Base-by-base conservation (phyloP, 257 asterid species). In the Jacaranda mimosifolia region DNA sequence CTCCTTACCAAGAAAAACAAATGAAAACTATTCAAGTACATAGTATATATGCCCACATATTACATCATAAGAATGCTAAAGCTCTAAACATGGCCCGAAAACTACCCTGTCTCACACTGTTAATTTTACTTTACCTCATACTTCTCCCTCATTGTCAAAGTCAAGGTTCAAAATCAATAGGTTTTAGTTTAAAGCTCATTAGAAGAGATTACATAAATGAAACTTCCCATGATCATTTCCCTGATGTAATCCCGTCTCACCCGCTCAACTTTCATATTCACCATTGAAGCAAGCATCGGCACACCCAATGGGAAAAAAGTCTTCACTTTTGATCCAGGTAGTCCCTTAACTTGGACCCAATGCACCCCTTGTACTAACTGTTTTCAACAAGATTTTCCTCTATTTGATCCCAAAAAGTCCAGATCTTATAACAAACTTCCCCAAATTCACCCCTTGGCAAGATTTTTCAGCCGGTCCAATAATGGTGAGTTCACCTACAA, bases 351-450 rank as follows among this genome's bases (percentile, higher is more conserved):
- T 0, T 77, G 76, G 75, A 77, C 70, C 5, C 49, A 76, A 11
- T 76, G 80, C 74, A 40, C 60, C 0, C 80, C 74, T 0, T 67
- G 73, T 53, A 40, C 13, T 3, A 56, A 57, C 13, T 67, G 51
- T 15, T 76, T 68, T 70, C 15, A 77, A 1, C 81, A 68, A 58
- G 32, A 68, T 5, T n/a, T 9, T n/a, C 81, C 81, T 32, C 17
- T 76, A 2, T 76, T 76, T 13, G 75, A 76, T 32, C 80, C 80
- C 49, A 56, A 3, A 26, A 40, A 43, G 10, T 76, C 80, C 38
- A 68, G 0, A 14, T 56, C 75, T 14, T 68, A 68, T 42, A 10
- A 4, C 36, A 77, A 46, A 48, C 56, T 77, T 3, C 7, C 56
- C 4, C 55, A 15, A 0, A 68, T 68, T 4, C 81, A 77, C 62